Base-by-base conservation (phyloP, 2,329 filamentous ascomycete species). In the Knufia petricola region DNA sequence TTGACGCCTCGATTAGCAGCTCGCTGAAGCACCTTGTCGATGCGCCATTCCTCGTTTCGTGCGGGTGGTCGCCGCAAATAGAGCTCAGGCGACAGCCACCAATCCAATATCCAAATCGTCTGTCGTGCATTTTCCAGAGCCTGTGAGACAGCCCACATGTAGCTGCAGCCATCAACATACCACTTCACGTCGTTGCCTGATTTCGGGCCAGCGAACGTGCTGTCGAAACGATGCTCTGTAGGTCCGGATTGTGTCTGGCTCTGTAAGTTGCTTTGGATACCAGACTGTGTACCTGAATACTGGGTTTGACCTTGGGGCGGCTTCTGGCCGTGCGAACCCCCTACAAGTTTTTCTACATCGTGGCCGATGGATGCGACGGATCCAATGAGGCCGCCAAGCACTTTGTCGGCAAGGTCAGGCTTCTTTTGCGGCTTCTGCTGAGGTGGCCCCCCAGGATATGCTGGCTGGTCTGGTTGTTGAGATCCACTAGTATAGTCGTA, bases 71-170 rank as follows among this genome's bases (percentile, higher is more conserved):
- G 78, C 56, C 88, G 79, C 28, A 95, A 75, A 62, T 66, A 95
- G 23, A 95, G 71, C 67, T 95, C 89, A 1, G 89, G 86, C 48
- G 81, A 86, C 57, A 92, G 66, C 86, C 87, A 92, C 86, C 83
- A 89, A 62, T 88, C 85, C 20, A 92, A 71, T 52, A 92, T 90
- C 74, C 83, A 87, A 57, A 92, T 84, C 45, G 76, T 83, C 57
- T 87, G 77, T 55, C 71, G 74, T 4, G 86, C 86, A 60, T 79
- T 78, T 66, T 89, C 82, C 32, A 94, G 68, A 2, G 87, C 87
- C 56, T 82, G 71, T 34, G 81, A 85, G 1, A 92, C 83, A n/a
- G 87, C 86, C 74, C 80, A 87, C 69, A 92, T 87, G 63, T 90
- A 89, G 8, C 79, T 78, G 61, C 81, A 85, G 10, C 82, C 85